A percentile compares a stretch with the other conserved stretches of the same genome.
phyloP scores from a whole-genome alignment of 2,329 filamentous ascomycete genomes.

The Daldinia sp. region DNA sequence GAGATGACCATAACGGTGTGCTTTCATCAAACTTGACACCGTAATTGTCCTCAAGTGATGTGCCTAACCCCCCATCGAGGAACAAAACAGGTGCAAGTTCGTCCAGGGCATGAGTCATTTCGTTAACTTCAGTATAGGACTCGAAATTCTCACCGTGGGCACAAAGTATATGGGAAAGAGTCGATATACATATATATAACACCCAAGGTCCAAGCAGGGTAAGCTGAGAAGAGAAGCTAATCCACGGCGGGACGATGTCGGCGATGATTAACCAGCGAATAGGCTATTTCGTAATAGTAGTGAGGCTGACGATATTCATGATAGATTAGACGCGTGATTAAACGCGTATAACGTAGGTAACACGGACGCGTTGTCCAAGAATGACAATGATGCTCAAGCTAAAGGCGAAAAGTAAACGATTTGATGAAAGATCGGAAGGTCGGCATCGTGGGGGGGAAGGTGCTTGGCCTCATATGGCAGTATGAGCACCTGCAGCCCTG shows the following conservation, averaged over 20 bases:
- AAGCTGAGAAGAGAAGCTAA: conserved; percentile 3
- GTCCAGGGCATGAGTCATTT: conserved; percentile 8
- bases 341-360: neutral
- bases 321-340: neutral
- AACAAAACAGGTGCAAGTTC: conserved; percentile 56
- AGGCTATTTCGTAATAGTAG: neutral
- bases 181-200: neutral
- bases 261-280: neutral
- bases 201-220: neutral
- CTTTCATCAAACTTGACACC: conserved; percentile 62
- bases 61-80: conserved; percentile 76
- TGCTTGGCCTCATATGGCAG: neutral
- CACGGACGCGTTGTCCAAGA: neutral
- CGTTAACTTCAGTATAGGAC: neutral
- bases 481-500: conserved; percentile 1
- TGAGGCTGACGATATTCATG: neutral
- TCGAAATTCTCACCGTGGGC: neutral
- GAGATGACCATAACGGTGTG: conserved; percentile 74
- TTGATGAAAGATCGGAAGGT: conserved; percentile 25
- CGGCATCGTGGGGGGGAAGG: conserved; percentile 6
- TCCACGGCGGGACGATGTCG: neutral
- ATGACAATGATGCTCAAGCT: no score
- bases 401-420: neutral
- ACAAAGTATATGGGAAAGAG: neutral
- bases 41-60: conserved; percentile 71